Conservation (phyloP, 495 filamentous ascomycete genomes). For the Sabuloglossum arenarium region DNA sequence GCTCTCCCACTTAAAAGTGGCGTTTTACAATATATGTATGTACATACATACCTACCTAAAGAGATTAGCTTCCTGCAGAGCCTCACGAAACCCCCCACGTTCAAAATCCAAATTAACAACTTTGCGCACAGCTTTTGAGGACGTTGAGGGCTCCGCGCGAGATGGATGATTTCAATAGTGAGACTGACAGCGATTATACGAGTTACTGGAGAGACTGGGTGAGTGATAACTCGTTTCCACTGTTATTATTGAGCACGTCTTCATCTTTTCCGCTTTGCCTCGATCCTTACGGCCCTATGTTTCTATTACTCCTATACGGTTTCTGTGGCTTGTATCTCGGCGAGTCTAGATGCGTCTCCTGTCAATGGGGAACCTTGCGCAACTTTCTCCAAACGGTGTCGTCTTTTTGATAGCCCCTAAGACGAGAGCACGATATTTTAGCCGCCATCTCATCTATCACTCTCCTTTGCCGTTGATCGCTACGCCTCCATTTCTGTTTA, state of each 20-base stretch:
- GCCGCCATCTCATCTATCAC: no score
- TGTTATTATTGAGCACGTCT: background rate
- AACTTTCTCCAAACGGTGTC: no score
- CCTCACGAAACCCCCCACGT: no score
- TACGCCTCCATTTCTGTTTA: background rate
- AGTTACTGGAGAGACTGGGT: conserved; percentile 99
- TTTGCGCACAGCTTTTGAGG: background rate
- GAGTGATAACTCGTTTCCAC: conserved; percentile 20
- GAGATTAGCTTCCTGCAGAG: no score
- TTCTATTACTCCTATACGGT: background rate
- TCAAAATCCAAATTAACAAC: no score
- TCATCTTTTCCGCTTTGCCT: no score
- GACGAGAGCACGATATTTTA: no score
- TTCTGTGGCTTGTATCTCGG: background rate
- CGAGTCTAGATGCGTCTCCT: background rate
- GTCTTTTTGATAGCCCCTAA: no score
- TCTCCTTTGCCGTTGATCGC: no score
- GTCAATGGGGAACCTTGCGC: background rate
- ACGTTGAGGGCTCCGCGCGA: background rate
- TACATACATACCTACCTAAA: no score
- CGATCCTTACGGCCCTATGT: background rate
- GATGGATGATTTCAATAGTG: conserved; percentile 94
- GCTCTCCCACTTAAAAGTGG: no score
- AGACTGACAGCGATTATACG: conserved; percentile 96
- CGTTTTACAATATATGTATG: no score